Evolutionary conservation across 108 stramenopile species (phyloP).

Genomic region (Conticribra weissflogii): DNA sequence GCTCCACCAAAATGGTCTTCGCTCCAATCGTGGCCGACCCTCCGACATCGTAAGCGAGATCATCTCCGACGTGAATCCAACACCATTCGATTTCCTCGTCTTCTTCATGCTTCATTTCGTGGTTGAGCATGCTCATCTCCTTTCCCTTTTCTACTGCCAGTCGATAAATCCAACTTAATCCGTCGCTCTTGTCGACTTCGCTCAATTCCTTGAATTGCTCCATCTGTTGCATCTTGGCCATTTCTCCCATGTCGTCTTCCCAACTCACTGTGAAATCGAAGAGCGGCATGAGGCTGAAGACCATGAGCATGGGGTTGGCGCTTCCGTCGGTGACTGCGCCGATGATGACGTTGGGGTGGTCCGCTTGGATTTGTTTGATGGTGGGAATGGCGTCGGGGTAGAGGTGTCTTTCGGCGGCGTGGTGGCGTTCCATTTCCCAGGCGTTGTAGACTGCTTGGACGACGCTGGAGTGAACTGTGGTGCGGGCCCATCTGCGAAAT

Average conservation of each 20-base stretch:
- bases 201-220: constrained; percentile 81
- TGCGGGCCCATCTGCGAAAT: constrained; percentile 74
- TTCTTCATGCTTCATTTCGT: constrained; percentile 50
- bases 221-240: constrained; percentile 42
- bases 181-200: constrained; percentile 67
- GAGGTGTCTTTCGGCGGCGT: constrained; percentile 86
- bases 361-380: constrained; percentile 76
- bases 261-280: constrained; percentile 89
- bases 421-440: constrained; percentile 93
- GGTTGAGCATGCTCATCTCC: constrained; percentile 57
- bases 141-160: constrained; percentile 80
- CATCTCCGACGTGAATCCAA: constrained; percentile 91
- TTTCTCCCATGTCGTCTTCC: constrained; percentile 83
- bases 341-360: constrained; percentile 84
- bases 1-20: constrained; percentile 84
- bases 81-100: constrained; percentile 51
- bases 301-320: constrained; percentile 89
- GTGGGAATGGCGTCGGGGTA: constrained; percentile 77
- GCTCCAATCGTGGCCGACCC: constrained; percentile 79
- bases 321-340: constrained; percentile 89
- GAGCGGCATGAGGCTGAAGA: constrained; percentile 81
- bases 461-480: constrained; percentile 70
- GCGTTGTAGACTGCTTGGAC: constrained; percentile 83
- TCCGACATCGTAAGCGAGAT: constrained; percentile 89
- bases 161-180: constrained; percentile 88